Evolutionary conservation across 768 basidiomycete species (phyloP), one percentile per base, ranked within the genome.

Genomic region (Lentinula detonsa): DNA sequence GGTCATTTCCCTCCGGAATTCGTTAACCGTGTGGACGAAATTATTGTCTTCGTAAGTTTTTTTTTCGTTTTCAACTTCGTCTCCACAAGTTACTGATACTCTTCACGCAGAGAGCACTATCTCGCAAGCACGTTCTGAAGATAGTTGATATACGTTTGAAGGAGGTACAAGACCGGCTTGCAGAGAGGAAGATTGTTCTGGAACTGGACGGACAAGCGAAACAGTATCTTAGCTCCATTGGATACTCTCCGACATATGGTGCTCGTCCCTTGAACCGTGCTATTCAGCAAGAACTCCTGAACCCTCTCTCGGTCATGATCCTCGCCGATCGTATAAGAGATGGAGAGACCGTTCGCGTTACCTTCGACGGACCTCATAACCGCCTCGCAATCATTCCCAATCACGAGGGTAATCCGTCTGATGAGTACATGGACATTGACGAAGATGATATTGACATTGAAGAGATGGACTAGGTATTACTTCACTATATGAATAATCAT

Each of bases 1-100:
- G 74, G 74, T 1, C 93, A 94, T 71, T 97, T 96, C 80, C 91
- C 91, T 42, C 95, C 95, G 1, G 95, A 98, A 69, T 92, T 96
- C 68, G 75, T 96, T 69, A 95, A 95, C 73, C 85, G 94, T 63
- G 85, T 96, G 43, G 94, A 96, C 68, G 89, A 90, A 58, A 87
- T 89, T 62, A 82, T 93, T 65, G 84, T 95, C 64, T 95, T 90
- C 70, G 76, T 77, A 65, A 50, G 43, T 60, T 21, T 65, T 35
- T 61, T 50, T 34, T 59, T 21, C n/a, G 31, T 37, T 28, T 66
- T 65, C 4, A 28, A 23, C 21, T 18, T 40, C 23, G 8, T 23
- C 40, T 23, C 11, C 10, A 28, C 18, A 8, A 71, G 72, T 78
- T 46, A 80, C 52, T 33, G 39, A 46, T 59, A 54, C 21, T 5